Evolutionary conservation across 345 rosid genomes (phyloP).

Genomic region (Sonneratia caseolaris): DNA sequence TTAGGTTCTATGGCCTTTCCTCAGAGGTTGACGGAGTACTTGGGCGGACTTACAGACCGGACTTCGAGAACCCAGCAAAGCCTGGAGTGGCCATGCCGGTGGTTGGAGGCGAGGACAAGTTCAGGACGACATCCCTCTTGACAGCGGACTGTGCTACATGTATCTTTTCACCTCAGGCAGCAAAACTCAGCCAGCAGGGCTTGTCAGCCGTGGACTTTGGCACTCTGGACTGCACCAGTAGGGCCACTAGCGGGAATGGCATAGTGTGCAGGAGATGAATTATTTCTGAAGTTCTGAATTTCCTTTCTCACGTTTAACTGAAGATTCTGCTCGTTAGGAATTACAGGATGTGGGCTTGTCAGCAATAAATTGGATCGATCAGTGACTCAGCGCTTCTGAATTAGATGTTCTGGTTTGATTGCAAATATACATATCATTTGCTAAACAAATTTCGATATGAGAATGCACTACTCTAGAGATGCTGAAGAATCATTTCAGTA

Average conservation of each 20-base stretch:
- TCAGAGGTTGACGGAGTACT: slow-evolving; percentile 54
- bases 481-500: no score
- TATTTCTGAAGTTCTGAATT: neutral
- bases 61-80: slow-evolving; percentile 58
- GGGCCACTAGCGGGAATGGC: slow-evolving; percentile 35
- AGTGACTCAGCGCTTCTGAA: neutral
- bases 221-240: slow-evolving; percentile 38
- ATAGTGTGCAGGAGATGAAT: slow-evolving; percentile 45
- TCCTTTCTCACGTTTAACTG: neutral
- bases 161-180: slow-evolving; percentile 17
- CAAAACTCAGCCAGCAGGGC: neutral
- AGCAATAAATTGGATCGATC: neutral
- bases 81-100: slow-evolving; percentile 59
- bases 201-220: slow-evolving; percentile 19
- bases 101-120: slow-evolving; percentile 47
- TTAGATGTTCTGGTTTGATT: no score
- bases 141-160: slow-evolving; percentile 32
- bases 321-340: neutral
- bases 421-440: no score
- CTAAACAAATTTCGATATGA: no score
- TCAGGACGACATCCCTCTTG: slow-evolving; percentile 42
- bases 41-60: slow-evolving; percentile 53
- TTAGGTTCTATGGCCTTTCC: slow-evolving; percentile 47
- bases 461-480: no score
- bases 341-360: neutral